Evolutionary conservation across 306 rosid genomes (phyloP).

Genomic region (Medicago ruthenica): DNA sequence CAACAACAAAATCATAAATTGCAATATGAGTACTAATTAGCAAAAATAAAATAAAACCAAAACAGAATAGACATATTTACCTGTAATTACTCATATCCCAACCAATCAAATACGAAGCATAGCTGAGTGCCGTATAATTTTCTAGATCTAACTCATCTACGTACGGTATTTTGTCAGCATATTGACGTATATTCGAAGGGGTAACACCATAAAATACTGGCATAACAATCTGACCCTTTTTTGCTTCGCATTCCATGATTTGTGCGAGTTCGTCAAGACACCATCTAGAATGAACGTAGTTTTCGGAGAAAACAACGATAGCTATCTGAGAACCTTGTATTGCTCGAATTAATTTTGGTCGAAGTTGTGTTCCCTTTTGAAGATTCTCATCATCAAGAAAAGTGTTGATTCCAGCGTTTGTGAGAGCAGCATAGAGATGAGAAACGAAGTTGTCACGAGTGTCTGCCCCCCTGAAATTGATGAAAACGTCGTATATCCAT

Average conservation of each 20-base stretch:
- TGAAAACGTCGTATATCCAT: too few species aligned
- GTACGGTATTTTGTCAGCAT: fast-evolving
- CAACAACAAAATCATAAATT: too few species aligned
- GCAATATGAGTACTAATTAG: too few species aligned
- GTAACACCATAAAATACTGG: not conserved
- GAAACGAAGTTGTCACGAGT: too few species aligned
- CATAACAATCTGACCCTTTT: not conserved
- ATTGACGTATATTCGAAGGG: not conserved
- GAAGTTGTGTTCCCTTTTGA: too few species aligned
- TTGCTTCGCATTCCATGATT: not conserved
- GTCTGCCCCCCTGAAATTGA: too few species aligned
- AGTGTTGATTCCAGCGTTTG: too few species aligned
- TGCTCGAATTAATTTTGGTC: not conserved
- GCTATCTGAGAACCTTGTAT: not conserved
- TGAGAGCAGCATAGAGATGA: too few species aligned
- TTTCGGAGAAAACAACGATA: not conserved
- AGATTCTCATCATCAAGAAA: too few species aligned
- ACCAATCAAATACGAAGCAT: not conserved
- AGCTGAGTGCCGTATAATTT: not conserved
- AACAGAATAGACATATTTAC: not conserved
- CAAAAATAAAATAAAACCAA: too few species aligned
- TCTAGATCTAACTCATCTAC: not conserved
- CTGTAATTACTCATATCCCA: not conserved
- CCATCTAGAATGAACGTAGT: not conserved
- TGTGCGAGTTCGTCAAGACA: not conserved